A percentile compares a stretch with the other conserved stretches of the same genome.
These are phyloP conservation scores for Aegilops tauschii DNA, from an alignment of 176 grass and related monocot genomes.

Conservation along the genomic window DNA sequence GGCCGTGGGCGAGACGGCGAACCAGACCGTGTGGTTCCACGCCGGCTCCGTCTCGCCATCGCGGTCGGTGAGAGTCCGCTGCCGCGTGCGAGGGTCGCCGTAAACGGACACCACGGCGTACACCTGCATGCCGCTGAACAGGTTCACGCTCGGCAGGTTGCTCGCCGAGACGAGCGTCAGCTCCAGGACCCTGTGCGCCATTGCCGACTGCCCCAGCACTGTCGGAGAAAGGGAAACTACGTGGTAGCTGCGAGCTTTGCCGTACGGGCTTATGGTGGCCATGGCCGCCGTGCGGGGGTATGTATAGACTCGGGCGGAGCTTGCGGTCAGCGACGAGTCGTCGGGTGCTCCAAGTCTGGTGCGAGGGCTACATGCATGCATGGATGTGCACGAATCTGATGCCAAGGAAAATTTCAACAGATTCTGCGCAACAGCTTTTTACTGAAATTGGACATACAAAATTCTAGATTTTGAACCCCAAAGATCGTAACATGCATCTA, in stretches of 20 bases:
- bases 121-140: constrained; percentile 39
- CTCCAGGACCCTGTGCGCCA: constrained; percentile 37
- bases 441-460: background rate
- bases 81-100: constrained; percentile 8
- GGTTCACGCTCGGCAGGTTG: constrained; percentile 44
- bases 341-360: background rate
- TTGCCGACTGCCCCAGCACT: background rate
- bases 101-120: constrained; percentile 41
- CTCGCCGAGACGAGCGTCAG: constrained; percentile 49
- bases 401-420: background rate
- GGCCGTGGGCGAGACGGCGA: constrained; percentile 23
- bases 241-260: no score
- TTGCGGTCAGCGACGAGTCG: background rate
- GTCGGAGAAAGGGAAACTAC: no score
- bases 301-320: background rate
- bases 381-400: background rate
- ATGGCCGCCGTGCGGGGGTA: background rate
- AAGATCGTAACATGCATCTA: background rate
- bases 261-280: background rate
- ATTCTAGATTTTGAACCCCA: background rate
- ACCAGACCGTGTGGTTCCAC: constrained; percentile 42
- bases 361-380: background rate
- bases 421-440: background rate
- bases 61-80: constrained; percentile 34
- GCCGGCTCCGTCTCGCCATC: constrained; percentile 29